Evolutionary conservation across 2,329 filamentous ascomycete genomes (phyloP).

Genomic region (Thelonectria blattea): DNA sequence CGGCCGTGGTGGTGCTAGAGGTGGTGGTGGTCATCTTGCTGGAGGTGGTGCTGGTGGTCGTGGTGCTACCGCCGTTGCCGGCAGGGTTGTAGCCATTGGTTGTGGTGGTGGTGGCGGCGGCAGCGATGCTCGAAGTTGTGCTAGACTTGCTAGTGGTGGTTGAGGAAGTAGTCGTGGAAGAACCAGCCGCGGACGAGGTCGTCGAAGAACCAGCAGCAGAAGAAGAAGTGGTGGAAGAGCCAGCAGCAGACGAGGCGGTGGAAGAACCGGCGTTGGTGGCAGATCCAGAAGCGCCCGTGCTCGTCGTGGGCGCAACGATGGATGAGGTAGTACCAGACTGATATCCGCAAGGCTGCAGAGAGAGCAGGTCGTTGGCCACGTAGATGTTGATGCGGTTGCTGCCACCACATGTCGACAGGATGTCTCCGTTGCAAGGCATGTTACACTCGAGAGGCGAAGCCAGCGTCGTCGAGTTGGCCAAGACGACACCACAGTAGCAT

Average conservation of each 20-base stretch:
- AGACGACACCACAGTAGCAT: slow-evolving; percentile 59
- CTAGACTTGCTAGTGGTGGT: slow-evolving; percentile 21
- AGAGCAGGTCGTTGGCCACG: slow-evolving; percentile 55
- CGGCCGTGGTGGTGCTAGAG: slow-evolving; percentile 34
- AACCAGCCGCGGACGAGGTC: slow-evolving; percentile 26
- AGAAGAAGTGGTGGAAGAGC: slow-evolving; percentile 6
- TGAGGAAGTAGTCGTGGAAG: slow-evolving; percentile 13
- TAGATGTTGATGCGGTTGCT: slow-evolving; percentile 51
- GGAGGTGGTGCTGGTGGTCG: slow-evolving; percentile 27
- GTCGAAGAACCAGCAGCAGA: slow-evolving; percentile 22
- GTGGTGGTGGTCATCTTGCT: slow-evolving; percentile 34
- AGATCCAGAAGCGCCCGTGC: not conserved
- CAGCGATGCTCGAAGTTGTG: not conserved
- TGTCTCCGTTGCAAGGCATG: slow-evolving; percentile 58
- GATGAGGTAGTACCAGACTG: slow-evolving; percentile 29
- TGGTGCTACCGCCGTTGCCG: slow-evolving; percentile 48
- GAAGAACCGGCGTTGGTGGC: slow-evolving; percentile 17
- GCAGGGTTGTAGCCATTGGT: slow-evolving; percentile 38
- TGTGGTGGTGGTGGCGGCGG: not conserved
- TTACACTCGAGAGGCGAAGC: slow-evolving; percentile 51
- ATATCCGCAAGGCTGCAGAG: slow-evolving; percentile 56
- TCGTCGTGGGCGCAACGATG: slow-evolving; percentile 13
- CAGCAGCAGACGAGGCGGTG: slow-evolving; percentile 7
- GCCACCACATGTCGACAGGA: slow-evolving; percentile 51
- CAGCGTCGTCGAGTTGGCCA: slow-evolving; percentile 53